phyloP scores from a whole-genome alignment of 177 flowering plant species.

The Vitis hybrid region DNA sequence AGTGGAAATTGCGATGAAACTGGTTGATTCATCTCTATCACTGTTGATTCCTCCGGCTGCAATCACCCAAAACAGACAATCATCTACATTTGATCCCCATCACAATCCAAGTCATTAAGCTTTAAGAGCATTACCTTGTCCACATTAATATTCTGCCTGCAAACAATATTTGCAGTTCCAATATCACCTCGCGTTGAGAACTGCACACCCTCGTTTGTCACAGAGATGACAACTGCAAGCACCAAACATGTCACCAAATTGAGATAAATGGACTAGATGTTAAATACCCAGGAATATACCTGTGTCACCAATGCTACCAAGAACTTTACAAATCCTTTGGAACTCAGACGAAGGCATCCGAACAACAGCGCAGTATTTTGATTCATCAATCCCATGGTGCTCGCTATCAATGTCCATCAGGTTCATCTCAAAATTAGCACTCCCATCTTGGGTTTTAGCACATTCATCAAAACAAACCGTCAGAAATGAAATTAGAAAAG shows the following conservation, averaged over 20 bases:
- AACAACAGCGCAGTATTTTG: constrained; percentile 88
- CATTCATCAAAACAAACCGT: constrained; percentile 4
- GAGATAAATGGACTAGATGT: not conserved
- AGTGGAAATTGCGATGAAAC: constrained; percentile 88
- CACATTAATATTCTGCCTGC: constrained; percentile 83
- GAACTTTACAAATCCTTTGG: constrained; percentile 90
- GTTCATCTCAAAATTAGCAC: constrained; percentile 96
- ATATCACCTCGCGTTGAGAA: constrained; percentile 94
- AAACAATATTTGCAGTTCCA: constrained; percentile 89
- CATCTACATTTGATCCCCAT: not conserved
- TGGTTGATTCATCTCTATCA: constrained; percentile 92
- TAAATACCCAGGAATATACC: constrained; percentile 36
- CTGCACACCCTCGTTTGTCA: constrained; percentile 96
- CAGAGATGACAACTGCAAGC: constrained; percentile 85
- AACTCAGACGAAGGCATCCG: constrained; percentile 95
- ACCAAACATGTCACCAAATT: not conserved
- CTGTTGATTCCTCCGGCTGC: constrained; percentile 93
- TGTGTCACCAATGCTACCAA: constrained; percentile 89
- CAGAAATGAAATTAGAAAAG: not conserved
- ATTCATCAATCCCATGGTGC: constrained; percentile 95
- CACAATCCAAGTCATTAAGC: not conserved
- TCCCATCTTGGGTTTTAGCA: constrained; percentile 80
- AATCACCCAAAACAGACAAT: constrained; percentile 9
- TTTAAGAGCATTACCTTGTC: constrained; percentile 55
- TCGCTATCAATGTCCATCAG: constrained; percentile 98